Base-by-base conservation (phyloP, 345 rosid species). In the Salix koriyanagi region DNA sequence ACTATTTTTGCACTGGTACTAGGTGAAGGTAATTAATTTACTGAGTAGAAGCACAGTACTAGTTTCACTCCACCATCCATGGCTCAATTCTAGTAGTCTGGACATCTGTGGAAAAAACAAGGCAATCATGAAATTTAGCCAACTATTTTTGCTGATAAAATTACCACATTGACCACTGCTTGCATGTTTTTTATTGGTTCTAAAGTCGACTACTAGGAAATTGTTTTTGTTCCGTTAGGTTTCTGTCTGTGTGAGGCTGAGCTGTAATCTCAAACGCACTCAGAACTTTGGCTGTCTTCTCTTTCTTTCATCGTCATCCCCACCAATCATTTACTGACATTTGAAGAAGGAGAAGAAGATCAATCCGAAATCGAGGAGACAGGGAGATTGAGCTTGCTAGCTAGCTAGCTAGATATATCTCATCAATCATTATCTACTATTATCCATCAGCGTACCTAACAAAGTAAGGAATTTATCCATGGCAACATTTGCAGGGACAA, bases 401-500 rank as follows among this genome's bases (percentile, higher is more conserved):
- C 60, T 19, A 56, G 23, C 60, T 19, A 21, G 11, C 60, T 19
- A 21, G 25, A 21, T 54, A 21, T 23, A 52, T 52, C 19, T 64
- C 67, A 64, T 30, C 67, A 13, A 64, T 28, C 67, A 28, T 5
- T 65, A 34, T 65, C n/a, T 65, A 10, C 7, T 5, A 6, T 10
- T 41, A 41, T 41, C 44, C 58, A 52, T 2, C 58, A 18, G 23
- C 11, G 32, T 65, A 42, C 36, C 41, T 19, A 41, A 46, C 50
- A 72, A 28, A 71, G 23, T 5, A 28, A 48, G 14, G 56, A 1
- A 34, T 7, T 23, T 6, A 70, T 0, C 37, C 23, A 86, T 86
- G 87, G 87, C 87, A 70, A 75, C 82, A 11, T 87, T 80, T 83
- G 81, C 75, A 75, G 89, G 89, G 75, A 84, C 89, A 41, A 87